Percentiles rank a stretch among this genome's conserved stretches.
phyloP scores from a whole-genome alignment of 129 eudicot species.

The Apium graveolens region DNA sequence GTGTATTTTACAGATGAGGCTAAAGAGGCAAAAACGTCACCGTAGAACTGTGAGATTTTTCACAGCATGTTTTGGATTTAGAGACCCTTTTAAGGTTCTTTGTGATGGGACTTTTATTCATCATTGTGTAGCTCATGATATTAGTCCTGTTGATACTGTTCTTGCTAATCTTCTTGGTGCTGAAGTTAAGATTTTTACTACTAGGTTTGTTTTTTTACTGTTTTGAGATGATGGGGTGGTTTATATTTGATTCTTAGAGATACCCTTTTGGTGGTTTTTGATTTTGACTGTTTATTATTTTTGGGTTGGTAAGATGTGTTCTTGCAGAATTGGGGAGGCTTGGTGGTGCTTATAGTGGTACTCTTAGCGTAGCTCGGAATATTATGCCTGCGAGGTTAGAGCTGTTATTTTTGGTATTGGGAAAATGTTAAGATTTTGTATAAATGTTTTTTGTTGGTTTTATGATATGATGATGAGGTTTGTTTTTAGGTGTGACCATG shows the following conservation, averaged over 20 bases:
- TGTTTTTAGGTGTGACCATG: constrained; percentile 76
- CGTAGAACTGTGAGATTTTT: constrained; percentile 64
- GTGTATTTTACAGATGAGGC: constrained; percentile 39
- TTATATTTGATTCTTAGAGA: neutral
- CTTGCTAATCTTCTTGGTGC: constrained; percentile 53
- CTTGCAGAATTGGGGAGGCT: constrained; percentile 69
- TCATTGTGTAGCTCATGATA: constrained; percentile 52
- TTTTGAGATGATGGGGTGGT: neutral
- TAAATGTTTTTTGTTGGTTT: neutral
- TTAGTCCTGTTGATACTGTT: constrained; percentile 68
- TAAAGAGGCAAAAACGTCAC: constrained; percentile 87
- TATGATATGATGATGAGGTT: constrained; percentile 3
- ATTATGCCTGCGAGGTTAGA: constrained; percentile 75
- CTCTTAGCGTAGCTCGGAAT: constrained; percentile 50
- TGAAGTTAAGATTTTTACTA: constrained; percentile 69
- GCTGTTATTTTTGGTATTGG: neutral
- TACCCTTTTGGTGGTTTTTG: constrained; percentile 9
- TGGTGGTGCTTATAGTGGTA: constrained; percentile 43
- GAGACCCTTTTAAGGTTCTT: constrained; percentile 79
- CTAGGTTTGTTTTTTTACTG: constrained; percentile 35
- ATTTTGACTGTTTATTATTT: neutral
- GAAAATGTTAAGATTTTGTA: neutral
- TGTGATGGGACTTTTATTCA: constrained; percentile 93
- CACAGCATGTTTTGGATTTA: constrained; percentile 78
- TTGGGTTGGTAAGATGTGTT: constrained; percentile 55